Evolutionary conservation across 495 filamentous ascomycete species (phyloP), one percentile per base, ranked within the genome.

Genomic region (Wilcoxina mikolae): DNA sequence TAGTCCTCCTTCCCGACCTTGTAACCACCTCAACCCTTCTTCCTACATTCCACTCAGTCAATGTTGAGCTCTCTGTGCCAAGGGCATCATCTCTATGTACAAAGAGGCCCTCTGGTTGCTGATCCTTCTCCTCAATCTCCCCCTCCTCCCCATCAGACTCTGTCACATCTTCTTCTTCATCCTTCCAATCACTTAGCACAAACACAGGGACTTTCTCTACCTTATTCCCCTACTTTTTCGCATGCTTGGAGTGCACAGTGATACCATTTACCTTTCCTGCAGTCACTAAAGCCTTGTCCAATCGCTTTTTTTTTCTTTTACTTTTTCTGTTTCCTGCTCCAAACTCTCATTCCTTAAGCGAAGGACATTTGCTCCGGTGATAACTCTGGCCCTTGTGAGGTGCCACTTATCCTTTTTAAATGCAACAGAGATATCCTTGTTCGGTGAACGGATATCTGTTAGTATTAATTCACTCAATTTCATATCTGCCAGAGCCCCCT

Each of bases 11-110:
- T n/a, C n/a, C n/a, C n/a, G n/a, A 38, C 31, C 31, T 38, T 38
- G 50, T 20, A 54, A 48, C 45, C 57, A 58, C 42, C 51, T 55
- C 31, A 48, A 60, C 20, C 29, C 35, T 31, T 45, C 9, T 23
- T 10, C 11, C 42, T 45, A 10, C 42, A 45, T 23, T n/a, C n/a
- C n/a, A 15, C 42, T n/a, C 42, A 9, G 20, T 18, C 42, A 45
- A 15, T n/a, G 20, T 23, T 9, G 20, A 7, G 42, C 11, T 18
- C 9, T 18, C 42, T 10, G 20, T 9, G 18, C 42, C 42, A n/a
- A 45, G 12, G 9, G 20, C 42, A 45, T n/a, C 42, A 45, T n/a
- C 42, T 10, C 9, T 23, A 45, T n/a, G 9, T 7, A 45, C 18
- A 23, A 45, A n/a, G n/a, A n/a, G n/a, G n/a, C n/a, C n/a, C n/a